phyloP scores from a whole-genome alignment of 139 green algal genomes.

The Micractinium sp. region DNA sequence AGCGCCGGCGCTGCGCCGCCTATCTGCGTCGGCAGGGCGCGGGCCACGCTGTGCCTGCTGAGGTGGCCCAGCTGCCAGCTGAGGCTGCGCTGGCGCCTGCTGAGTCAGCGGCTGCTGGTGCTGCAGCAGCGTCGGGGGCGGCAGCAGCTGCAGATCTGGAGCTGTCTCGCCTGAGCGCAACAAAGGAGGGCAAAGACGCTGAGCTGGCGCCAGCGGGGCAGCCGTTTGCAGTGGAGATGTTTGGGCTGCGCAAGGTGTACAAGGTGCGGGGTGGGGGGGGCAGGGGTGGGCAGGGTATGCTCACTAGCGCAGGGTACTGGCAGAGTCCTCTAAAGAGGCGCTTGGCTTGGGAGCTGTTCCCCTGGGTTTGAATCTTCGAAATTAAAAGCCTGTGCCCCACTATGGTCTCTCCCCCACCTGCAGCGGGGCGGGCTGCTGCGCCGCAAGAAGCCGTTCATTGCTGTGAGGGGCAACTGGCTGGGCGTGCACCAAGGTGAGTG shows the following conservation, averaged over 20 bases:
- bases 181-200: neutral
- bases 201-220: neutral
- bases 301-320: neutral
- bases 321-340: too few species aligned
- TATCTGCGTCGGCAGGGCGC: neutral
- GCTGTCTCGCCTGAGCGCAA: neutral
- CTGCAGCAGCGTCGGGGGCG: too few species aligned
- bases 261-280: neutral
- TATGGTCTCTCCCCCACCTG: too few species aligned
- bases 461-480: conserved; percentile 56
- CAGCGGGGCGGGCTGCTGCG: conserved; percentile 11
- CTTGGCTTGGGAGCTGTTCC: too few species aligned
- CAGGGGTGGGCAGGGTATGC: neutral
- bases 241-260: conserved; percentile 73
- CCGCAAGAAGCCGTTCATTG: conserved; percentile 36
- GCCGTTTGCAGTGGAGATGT: conserved; percentile 68
- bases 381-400: too few species aligned
- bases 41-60: neutral
- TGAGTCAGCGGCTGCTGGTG: neutral
- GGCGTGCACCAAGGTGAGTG: conserved; percentile 45
- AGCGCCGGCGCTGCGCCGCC: neutral
- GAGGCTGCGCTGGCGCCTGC: neutral
- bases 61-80: neutral
- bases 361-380: too few species aligned
- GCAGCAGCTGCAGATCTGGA: neutral